Evolutionary conservation across 176 grass and related monocot genomes (phyloP), one percentile per base, ranked within the genome.

Genomic region (Juncus effusus): DNA sequence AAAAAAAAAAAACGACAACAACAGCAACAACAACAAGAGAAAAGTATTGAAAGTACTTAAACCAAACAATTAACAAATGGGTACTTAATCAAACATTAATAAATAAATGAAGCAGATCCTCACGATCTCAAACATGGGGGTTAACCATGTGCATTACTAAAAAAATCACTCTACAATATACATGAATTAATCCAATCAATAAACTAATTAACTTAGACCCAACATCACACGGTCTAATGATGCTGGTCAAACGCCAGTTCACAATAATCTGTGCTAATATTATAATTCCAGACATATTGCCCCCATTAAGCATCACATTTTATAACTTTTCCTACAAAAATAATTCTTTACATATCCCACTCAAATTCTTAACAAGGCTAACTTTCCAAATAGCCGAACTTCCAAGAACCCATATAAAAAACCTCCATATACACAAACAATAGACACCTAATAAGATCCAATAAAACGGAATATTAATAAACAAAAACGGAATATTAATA

Each of bases 121-220:
- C 69, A 72, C 69, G 39, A 72, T 72, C 69, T 72, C 54, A 41
- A 19, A 16, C 8, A 59, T 44, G 54, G 38, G 50, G 6, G 9
- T 42, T 72, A 45, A 72, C 68, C 68, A 59, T 72, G 69, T 72
- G 69, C 69, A 36, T 7, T 40, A 36, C 16, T 11, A 72, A 59
- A 72, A 28, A 57, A 71, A 28, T 28, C 44, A 47, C 9, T 47
- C 44, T 28, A 28, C 19, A 28, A 28, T 28, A 28, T 28, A 47
- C 44, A 47, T 47, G 2, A 47, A 47, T 9, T 6, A 47, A 47
- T 47, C 42, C 7, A 47, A 72, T 44, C 39, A 72, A 72, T 72
- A 59, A 42, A 42, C 69, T 47, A 72, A 72, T 60, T 53, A 58
- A 13, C 44, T 47, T 9, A 47, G 9, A 47, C 44, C 44, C 4